Evolutionary conservation across 441 rosid species (phyloP).

Genomic region (Croton setiger): DNA sequence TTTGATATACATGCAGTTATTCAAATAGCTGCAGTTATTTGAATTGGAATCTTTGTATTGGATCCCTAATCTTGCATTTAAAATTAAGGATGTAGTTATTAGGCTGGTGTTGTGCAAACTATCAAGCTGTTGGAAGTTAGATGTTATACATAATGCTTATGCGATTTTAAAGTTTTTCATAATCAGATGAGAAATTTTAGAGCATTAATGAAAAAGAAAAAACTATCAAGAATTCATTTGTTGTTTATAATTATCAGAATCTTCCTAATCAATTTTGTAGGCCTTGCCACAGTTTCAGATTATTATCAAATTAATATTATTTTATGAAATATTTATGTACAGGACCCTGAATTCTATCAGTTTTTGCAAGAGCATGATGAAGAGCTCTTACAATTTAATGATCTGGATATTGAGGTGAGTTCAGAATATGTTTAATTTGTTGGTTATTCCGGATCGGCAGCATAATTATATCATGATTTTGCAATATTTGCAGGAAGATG

Average conservation of each 20-base stretch:
- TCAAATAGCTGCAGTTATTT: too few relatives aligned
- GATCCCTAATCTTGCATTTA: too few relatives aligned
- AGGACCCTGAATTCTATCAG: conserved; percentile 85
- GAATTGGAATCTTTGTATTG: too few relatives aligned
- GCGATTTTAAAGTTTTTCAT: not conserved
- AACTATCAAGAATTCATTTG: not conserved
- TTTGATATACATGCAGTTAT: too few relatives aligned
- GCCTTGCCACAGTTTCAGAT: not conserved
- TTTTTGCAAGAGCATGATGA: conserved; percentile 71
- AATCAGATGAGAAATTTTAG: not conserved
- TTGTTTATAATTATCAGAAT: not conserved
- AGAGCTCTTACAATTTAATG: conserved; percentile 75
- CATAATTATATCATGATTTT: too few relatives aligned
- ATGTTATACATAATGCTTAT: not conserved
- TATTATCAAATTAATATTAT: not conserved
- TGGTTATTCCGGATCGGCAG: too few relatives aligned
- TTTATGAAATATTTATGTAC: conserved; percentile 20
- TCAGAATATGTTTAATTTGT: conserved; percentile 8
- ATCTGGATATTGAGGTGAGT: conserved; percentile 61
- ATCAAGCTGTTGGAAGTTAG: not conserved
- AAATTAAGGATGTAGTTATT: too few relatives aligned
- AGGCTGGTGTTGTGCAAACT: too few relatives aligned
- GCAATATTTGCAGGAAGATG: conserved; percentile 57
- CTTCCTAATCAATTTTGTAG: not conserved
- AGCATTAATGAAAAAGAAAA: not conserved